phyloP scores from a whole-genome alignment of 768 basidiomycete species.

The Clitopilus hobsonii region DNA sequence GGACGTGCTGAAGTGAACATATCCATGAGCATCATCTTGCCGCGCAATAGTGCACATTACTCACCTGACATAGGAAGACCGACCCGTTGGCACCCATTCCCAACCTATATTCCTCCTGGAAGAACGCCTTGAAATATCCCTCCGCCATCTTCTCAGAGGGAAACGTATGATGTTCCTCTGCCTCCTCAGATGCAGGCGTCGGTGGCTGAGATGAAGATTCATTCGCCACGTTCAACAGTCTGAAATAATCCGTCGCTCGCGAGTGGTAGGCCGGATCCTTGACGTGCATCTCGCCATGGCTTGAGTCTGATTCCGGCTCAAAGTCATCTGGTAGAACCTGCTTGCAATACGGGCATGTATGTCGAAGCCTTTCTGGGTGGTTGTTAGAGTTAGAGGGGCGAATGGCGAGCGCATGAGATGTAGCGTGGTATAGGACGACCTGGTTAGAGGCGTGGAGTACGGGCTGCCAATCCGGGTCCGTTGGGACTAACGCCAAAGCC shows the following conservation, averaged over 20 bases:
- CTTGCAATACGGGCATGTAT: slow-evolving; percentile 73
- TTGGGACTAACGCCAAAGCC: slow-evolving; percentile 13
- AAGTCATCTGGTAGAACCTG: slow-evolving; percentile 49
- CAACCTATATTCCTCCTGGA: slow-evolving; percentile 81
- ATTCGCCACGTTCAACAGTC: slow-evolving; percentile 68
- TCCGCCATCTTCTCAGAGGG: slow-evolving; percentile 76
- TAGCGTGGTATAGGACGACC: slow-evolving; percentile 84
- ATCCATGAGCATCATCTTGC: not conserved
- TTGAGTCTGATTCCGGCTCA: slow-evolving; percentile 20
- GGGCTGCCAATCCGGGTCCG: slow-evolving; percentile 58
- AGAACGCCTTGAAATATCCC: slow-evolving; percentile 91
- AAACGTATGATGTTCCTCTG: slow-evolving; percentile 36
- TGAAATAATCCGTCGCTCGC: slow-evolving; percentile 76
- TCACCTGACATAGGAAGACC: slow-evolving; percentile 83
- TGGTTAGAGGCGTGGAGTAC: slow-evolving; percentile 83
- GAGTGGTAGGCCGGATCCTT: slow-evolving; percentile 41
- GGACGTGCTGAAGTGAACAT: slow-evolving; percentile 52
- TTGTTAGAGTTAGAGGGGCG: slow-evolving; percentile 27
- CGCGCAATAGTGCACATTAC: slow-evolving; percentile 9
- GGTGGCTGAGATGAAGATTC: slow-evolving; percentile 53
- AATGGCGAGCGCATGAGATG: slow-evolving; percentile 77
- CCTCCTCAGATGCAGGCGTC: slow-evolving; percentile 34
- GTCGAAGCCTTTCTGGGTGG: slow-evolving; percentile 14
- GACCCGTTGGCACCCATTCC: slow-evolving; percentile 96
- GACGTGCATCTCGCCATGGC: slow-evolving; percentile 26